These are phyloP conservation scores for Epichloe scottii DNA, from an alignment of 2,329 filamentous ascomycete species.

Conservation along the genomic window DNA sequence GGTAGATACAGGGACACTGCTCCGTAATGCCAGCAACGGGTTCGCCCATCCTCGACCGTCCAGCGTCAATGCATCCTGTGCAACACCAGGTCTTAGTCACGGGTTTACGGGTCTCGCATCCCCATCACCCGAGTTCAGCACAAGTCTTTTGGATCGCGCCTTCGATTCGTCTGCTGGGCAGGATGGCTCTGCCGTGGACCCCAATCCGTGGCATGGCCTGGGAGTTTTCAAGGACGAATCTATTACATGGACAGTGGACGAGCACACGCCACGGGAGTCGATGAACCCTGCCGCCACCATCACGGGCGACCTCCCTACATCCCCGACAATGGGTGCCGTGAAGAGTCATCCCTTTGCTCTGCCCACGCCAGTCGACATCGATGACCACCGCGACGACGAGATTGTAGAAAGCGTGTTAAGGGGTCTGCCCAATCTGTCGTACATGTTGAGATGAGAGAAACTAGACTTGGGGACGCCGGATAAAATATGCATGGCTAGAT, in stretches of 20 bases:
- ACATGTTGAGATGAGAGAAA: constrained; percentile 27
- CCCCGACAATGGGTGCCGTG: background rate
- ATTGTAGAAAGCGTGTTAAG: constrained; percentile 23
- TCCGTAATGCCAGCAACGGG: background rate
- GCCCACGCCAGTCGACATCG: background rate
- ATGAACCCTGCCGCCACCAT: too few species aligned
- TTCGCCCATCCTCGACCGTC: background rate
- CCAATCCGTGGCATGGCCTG: background rate
- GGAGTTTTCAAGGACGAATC: too few species aligned
- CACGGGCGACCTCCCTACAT: background rate
- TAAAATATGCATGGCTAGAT: too few species aligned
- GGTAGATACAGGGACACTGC: background rate
- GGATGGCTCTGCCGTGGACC: background rate
- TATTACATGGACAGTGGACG: background rate
- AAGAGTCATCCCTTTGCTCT: too few species aligned
- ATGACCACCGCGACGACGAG: constrained; percentile 15
- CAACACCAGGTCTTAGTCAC: too few species aligned
- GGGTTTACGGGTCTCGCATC: background rate
- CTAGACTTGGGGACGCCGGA: too few species aligned
- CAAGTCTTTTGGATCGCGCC: background rate
- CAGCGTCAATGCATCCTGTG: too few species aligned
- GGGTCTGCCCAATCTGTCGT: constrained; percentile 31
- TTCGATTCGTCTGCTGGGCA: background rate
- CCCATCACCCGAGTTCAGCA: background rate
- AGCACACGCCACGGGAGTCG: background rate